Evolutionary conservation across 2,329 filamentous ascomycete genomes (phyloP).

Genomic region (Fusarium multiceps): DNA sequence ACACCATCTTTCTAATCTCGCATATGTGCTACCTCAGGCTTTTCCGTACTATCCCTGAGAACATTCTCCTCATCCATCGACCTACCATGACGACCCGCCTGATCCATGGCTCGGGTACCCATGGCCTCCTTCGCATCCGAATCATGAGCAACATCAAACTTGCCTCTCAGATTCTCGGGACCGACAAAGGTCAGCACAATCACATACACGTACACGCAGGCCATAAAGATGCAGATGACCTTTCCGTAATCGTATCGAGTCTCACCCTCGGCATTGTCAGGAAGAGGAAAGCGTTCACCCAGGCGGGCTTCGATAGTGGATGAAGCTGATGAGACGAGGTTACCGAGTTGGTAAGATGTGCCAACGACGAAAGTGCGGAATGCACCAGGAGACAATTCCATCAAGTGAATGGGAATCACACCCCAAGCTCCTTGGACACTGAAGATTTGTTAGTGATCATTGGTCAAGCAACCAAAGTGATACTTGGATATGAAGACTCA

Average conservation of each 20-base stretch:
- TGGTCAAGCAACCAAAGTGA: background rate
- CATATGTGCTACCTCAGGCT: slow-evolving; percentile 21
- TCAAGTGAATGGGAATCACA: slow-evolving; percentile 80
- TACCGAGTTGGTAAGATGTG: slow-evolving; percentile 81
- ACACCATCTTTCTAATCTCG: slow-evolving; percentile 2
- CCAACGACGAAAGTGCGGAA: slow-evolving; percentile 82
- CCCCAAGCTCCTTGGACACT: slow-evolving; percentile 83
- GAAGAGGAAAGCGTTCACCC: slow-evolving; percentile 78
- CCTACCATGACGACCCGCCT: slow-evolving; percentile 12
- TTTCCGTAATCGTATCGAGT: slow-evolving; percentile 79
- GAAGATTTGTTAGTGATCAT: background rate
- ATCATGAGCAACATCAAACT: slow-evolving; percentile 63
- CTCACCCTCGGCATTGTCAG: slow-evolving; percentile 60
- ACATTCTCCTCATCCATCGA: slow-evolving; percentile 36
- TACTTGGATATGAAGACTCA: background rate
- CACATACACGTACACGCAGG: slow-evolving; percentile 76
- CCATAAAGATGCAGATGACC: slow-evolving; percentile 94
- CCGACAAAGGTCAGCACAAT: slow-evolving; percentile 72
- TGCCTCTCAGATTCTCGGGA: slow-evolving; percentile 63
- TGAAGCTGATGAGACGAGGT: slow-evolving; percentile 75
- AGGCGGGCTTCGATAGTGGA: slow-evolving; percentile 82
- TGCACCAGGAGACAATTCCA: slow-evolving; percentile 78
- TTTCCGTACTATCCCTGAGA: slow-evolving; percentile 16
- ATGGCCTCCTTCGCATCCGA: slow-evolving; percentile 60
- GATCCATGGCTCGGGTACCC: slow-evolving; percentile 52